Base-by-base conservation (phyloP, 2,329 filamentous ascomycete species). In the Talaromyces sp. region DNA sequence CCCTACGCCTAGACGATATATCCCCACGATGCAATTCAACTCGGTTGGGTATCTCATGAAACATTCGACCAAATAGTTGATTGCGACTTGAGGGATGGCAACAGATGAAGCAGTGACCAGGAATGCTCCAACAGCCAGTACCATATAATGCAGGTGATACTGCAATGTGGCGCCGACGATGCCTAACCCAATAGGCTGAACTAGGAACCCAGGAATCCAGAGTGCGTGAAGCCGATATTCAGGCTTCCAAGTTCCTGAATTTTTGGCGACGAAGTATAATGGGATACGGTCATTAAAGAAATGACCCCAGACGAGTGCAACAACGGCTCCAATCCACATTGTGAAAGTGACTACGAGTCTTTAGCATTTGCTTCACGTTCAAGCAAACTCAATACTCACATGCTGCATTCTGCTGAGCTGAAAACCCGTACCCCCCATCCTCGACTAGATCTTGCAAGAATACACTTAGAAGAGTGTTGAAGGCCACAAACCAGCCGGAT, bases 101-200 rank as follows among this genome's bases (percentile, higher is more conserved):
- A 55, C 42, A 23, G 58, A 56, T 1, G 52, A 44, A 25, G 31
- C 28, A 3, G 52, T 61, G 11, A 64, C 44, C 21, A 64, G 21
- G 12, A 64, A 64, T 2, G 59, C 16, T 3, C 58, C 62, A 12
- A 56, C 52, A 12, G 62, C 62, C 12, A 64, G 58, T 8, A 61
- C 62, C 58, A 64, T 61, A 37, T 64, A 64, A 46, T 58, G 62
- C 33, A 64, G 58, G 21, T 64, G 62, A 37, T 64, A 61, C 39
- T 64, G 28, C 18, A 58, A 23, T 2, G 40, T 44, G 14, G 62
- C 42, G 16, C 58, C 62, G 16, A 61, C 59, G 11, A 64, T 39
- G 18, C 52, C 62, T 5, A 64, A 42, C 2, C 33, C 58, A 28
- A 60, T 52, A 23, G 58, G 58, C 62, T 58, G 57, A 3, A 63